Base-by-base conservation (phyloP, 768 basidiomycete species). In the Lactarius sp. region DNA sequence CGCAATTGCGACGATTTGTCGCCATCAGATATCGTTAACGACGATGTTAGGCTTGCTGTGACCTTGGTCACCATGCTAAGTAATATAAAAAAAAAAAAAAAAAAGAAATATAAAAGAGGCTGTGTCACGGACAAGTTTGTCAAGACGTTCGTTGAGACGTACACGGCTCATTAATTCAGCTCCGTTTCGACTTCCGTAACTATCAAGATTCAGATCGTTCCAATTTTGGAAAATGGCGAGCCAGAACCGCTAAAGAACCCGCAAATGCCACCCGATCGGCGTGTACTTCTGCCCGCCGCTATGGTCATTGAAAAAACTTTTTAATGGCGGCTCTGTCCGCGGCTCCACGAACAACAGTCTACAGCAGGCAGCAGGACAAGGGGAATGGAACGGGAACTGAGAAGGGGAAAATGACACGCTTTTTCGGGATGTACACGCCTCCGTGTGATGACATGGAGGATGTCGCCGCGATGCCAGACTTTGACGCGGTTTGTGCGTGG, bases 1-100 rank as follows among this genome's bases (percentile, higher is more conserved):
- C 36, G 57, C 33, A 54, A 59, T 53, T 56, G 57, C 52, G 41
- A 64, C 65, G 22, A 42, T 16, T 50, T 44, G 63, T 65, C 47
- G 49, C 65, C 65, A 66, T 66, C 65, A 66, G 50, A 54, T 66
- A 59, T 65, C 62, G 64, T 59, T 59, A 58, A 58, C 56, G 58
- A 33, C 42, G 52, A 56, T n/a, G 27, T 7, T 49, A 42, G 14
- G 42, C 9, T 36, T 34, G 39, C n/a, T 56, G 53, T 41, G 47
- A 56, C 27, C 37, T 60, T 61, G 54, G 54, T 62, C 61, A 56
- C 49, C 42, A 56, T 46, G 59, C 33, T 36, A 44, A 27, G 41
- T 34, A 49, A 44, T 46, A 12, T 27, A 42, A 1, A n/a, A 39
- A 50, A n/a, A 54, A 54, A 41, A 31, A 7, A 18, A 52, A 31